These are phyloP conservation scores for Tricholoma matsutake DNA, from an alignment of 768 basidiomycete species.

Conservation along the genomic window DNA sequence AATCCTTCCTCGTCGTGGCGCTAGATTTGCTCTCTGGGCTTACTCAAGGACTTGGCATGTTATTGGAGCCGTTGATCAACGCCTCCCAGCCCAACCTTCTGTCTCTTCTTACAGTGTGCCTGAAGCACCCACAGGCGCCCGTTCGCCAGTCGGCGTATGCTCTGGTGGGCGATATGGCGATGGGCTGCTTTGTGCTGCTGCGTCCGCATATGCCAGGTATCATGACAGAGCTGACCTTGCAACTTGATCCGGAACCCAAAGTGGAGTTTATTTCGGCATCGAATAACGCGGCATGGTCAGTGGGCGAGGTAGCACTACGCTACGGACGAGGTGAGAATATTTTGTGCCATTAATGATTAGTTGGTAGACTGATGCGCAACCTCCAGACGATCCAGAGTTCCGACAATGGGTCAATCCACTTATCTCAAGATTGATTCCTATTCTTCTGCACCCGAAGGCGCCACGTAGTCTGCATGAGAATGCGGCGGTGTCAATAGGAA, in stretches of 20 bases:
- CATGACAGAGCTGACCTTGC: conserved; percentile 84
- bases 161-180: conserved; percentile 96
- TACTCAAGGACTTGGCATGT: conserved; percentile 86
- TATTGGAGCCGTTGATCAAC: conserved; percentile 70
- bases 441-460: conserved; percentile 88
- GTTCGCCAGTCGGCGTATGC: conserved; percentile 97
- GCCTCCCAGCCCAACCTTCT: conserved; percentile 75
- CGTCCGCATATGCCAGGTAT: conserved; percentile 84
- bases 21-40: conserved; percentile 95
- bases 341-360: neutral
- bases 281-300: conserved; percentile 99
- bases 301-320: conserved; percentile 94
- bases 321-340: conserved; percentile 68
- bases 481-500: conserved; percentile 96
- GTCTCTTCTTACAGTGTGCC: conserved; percentile 77
- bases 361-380: conserved; percentile 4
- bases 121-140: conserved; percentile 94
- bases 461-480: conserved; percentile 96
- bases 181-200: conserved; percentile 88
- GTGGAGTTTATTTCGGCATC: conserved; percentile 94
- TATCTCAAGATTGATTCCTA: conserved; percentile 87
- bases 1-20: conserved; percentile 95
- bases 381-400: conserved; percentile 77
- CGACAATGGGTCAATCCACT: conserved; percentile 88
- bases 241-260: conserved; percentile 91